These are phyloP conservation scores for Casaregolazyma suthepensis DNA, from an alignment of 1,139 yeast species.

Conservation along the genomic window DNA sequence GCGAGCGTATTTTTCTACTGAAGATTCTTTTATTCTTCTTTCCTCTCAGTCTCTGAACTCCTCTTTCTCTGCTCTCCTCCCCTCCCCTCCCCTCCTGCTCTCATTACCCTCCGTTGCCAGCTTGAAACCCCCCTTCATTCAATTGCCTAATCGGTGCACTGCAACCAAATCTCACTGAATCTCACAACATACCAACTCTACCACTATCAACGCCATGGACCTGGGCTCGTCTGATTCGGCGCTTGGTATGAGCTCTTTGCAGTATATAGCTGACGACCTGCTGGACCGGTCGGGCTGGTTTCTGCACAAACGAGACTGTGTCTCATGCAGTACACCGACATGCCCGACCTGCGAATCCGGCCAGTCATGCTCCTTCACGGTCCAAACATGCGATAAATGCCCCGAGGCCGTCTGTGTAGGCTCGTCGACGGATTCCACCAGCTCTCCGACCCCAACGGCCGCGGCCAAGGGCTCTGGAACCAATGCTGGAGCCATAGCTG, in stretches of 20 bases:
- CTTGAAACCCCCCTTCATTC: background rate
- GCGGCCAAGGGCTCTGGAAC: constrained; percentile 10
- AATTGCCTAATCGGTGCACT: background rate
- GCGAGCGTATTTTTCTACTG: too few species aligned
- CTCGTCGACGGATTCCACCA: background rate
- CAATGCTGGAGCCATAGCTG: constrained; percentile 34
- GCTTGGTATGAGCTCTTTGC: background rate
- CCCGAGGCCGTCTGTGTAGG: constrained; percentile 23
- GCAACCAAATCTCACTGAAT: background rate
- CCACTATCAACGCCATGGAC: background rate
- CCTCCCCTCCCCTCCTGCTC: too few species aligned
- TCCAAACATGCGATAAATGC: constrained; percentile 30
- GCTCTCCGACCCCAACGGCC: constrained; percentile 5
- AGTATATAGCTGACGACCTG: background rate
- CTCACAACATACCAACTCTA: background rate
- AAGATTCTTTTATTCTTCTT: too few species aligned
- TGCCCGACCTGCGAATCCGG: constrained; percentile 27
- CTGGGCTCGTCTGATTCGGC: background rate
- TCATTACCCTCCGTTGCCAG: too few species aligned
- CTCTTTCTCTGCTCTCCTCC: too few species aligned
- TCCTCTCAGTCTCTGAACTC: too few species aligned
- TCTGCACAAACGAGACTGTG: constrained; percentile 9
- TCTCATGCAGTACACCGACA: constrained; percentile 16
- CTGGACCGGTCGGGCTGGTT: background rate
- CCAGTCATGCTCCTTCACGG: constrained; percentile 26